Base-by-base conservation (phyloP, 192 early-diverging fungal species). In the Coemansia sp. region DNA sequence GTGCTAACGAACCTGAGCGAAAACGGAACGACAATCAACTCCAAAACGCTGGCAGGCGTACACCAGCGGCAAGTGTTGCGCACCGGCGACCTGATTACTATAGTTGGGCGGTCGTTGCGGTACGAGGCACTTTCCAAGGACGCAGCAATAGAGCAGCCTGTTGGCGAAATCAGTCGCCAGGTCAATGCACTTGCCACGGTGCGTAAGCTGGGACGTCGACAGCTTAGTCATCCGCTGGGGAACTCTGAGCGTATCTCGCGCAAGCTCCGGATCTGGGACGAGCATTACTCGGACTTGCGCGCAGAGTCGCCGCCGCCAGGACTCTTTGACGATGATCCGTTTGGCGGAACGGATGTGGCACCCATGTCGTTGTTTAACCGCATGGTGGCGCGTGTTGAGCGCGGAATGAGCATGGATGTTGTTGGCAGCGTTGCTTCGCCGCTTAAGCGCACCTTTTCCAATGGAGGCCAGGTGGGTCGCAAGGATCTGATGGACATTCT, bases 101-200 rank as follows among this genome's bases (percentile, higher is more conserved):
- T 82, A 13, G 79, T 64, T 4, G 79, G 74, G 2, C 71, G 79
- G 8, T 82, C 79, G 19, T 49, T 82, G 57, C 70, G 79, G 9
- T 82, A 73, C 57, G 79, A 82, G 37, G 43, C 55, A 46, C 67
- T 70, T 9, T 54, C 51, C 21, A 22, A 54, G 19, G 16, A 19
- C 42, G 42, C 46, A 48, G 41, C 66, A 63, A 41, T 62, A 60
- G n/a, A 63, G 54, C 46, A 48, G 54, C 51, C 61, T 56, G 51
- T 51, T 16, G 32, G 22, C 65, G 66, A 46, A n/a, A 42, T 16
- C 56, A 22, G 39, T 5, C 39, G 39, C 18, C 59, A 47, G 43
- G 43, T 45, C 2, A 46, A 26, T 10, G 51, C 51, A 10, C 6
- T 54, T 7, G 51, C 51, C 9, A 54, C 51, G 8, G 51, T 54